Conservation (phyloP, 805 yeast species). For the Yamadazyma phyllophila region DNA sequence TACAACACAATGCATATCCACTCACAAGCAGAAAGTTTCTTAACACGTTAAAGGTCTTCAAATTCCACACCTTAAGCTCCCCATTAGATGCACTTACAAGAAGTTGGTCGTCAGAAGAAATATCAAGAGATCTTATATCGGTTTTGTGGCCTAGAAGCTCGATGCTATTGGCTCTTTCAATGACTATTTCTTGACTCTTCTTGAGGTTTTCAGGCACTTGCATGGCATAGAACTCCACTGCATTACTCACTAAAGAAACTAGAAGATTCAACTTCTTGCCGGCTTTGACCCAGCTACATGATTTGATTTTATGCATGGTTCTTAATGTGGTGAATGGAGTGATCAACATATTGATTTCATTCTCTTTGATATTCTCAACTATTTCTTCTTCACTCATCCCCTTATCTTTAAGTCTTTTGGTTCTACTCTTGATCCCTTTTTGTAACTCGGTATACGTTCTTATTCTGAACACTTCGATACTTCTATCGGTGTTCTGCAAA, state of each 20-base stretch:
- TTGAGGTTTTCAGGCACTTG: constrained; percentile 54
- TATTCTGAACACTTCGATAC: constrained; percentile 75
- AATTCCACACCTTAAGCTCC: constrained; percentile 83
- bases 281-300: constrained; percentile 60
- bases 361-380: constrained; percentile 35
- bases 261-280: constrained; percentile 57
- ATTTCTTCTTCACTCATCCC: constrained; percentile 61
- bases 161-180: constrained; percentile 53
- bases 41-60: constrained; percentile 67
- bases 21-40: constrained; percentile 72
- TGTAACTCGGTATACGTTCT: constrained; percentile 74
- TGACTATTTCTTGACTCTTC: constrained; percentile 45
- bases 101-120: constrained; percentile 76
- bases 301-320: constrained; percentile 59
- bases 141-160: constrained; percentile 86
- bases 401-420: constrained; percentile 72
- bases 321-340: constrained; percentile 71
- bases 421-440: constrained; percentile 74
- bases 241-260: constrained; percentile 67
- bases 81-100: constrained; percentile 92
- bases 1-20: constrained; percentile 79
- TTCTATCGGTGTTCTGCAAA: constrained; percentile 76
- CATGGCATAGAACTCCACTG: constrained; percentile 65
- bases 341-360: constrained; percentile 56
- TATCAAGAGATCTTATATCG: constrained; percentile 79